Percentiles rank a stretch among this genome's conserved stretches.
phyloP scores from a whole-genome alignment of 129 eudicot species.

The Smallanthus sonchifolius region DNA sequence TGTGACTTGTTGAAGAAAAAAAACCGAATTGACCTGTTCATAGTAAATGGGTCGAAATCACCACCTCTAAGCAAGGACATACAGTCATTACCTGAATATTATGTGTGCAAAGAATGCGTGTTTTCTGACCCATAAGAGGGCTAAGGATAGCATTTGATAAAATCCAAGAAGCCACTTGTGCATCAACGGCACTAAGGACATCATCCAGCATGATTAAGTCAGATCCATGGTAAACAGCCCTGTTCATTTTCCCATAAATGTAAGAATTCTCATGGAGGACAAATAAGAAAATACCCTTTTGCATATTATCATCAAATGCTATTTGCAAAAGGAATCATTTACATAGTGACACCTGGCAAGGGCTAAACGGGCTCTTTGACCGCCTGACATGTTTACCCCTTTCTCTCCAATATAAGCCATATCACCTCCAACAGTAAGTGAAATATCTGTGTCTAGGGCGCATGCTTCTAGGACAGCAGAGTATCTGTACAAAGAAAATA shows the following conservation, averaged over 20 bases:
- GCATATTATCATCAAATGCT: conserved; percentile 7
- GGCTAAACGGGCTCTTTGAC: conserved; percentile 96
- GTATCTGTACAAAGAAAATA: conserved; percentile 47
- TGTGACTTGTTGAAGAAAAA: background rate
- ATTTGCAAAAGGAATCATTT: background rate
- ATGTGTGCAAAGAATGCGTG: conserved; percentile 88
- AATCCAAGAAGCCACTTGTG: conserved; percentile 84
- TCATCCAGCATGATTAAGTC: conserved; percentile 82
- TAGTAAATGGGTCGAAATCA: background rate
- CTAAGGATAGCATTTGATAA: conserved; percentile 72
- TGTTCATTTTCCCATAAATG: conserved; percentile 28
- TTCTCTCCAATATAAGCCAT: conserved; percentile 88
- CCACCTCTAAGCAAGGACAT: conserved; percentile 6
- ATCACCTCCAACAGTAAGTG: conserved; percentile 84
- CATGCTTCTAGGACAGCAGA: conserved; percentile 68
- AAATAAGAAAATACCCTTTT: background rate
- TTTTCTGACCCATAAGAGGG: conserved; percentile 64
- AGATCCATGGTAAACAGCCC: conserved; percentile 78
- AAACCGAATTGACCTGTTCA: background rate
- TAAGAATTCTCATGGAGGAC: conserved; percentile 2
- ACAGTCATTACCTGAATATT: conserved; percentile 57
- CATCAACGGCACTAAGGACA: conserved; percentile 96
- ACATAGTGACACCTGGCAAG: conserved; percentile 66
- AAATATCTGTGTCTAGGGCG: conserved; percentile 73
- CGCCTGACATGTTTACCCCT: conserved; percentile 87